phyloP scores from a whole-genome alignment of 345 rosid genomes.

The Eucalyptus sideroxylon region DNA sequence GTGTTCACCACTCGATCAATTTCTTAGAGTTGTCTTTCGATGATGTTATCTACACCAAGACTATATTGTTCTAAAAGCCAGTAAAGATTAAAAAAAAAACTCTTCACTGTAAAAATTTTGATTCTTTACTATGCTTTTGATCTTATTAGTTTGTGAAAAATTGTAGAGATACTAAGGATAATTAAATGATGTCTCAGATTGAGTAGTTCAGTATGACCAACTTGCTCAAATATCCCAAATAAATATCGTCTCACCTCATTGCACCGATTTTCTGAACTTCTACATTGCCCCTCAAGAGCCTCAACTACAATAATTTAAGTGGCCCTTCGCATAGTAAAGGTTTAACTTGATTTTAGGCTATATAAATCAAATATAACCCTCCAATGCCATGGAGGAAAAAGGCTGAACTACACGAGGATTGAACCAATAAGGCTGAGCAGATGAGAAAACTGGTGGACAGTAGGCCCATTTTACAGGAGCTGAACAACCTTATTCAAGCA shows the following conservation, averaged over 20 bases:
- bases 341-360: not conserved
- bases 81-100: not conserved
- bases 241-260: not conserved
- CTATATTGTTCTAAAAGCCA: not conserved
- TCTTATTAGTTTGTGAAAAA: not conserved
- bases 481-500: not conserved
- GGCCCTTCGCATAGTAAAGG: not conserved
- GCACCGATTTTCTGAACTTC: not conserved
- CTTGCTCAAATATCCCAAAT: not conserved
- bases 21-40: not conserved
- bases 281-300: not conserved
- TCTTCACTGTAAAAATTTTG: fast-evolving
- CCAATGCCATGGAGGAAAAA: not conserved
- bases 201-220: not conserved
- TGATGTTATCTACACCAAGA: not conserved
- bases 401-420: not conserved
- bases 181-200: not conserved
- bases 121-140: not conserved
- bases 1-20: fast-evolving
- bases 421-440: not conserved
- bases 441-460: not conserved
- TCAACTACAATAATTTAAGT: not conserved
- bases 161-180: not conserved
- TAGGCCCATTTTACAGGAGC: not conserved
- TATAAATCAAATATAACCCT: not conserved